Evolutionary conservation across 306 rosid species (phyloP).

Genomic region (Medicago lupulina): DNA sequence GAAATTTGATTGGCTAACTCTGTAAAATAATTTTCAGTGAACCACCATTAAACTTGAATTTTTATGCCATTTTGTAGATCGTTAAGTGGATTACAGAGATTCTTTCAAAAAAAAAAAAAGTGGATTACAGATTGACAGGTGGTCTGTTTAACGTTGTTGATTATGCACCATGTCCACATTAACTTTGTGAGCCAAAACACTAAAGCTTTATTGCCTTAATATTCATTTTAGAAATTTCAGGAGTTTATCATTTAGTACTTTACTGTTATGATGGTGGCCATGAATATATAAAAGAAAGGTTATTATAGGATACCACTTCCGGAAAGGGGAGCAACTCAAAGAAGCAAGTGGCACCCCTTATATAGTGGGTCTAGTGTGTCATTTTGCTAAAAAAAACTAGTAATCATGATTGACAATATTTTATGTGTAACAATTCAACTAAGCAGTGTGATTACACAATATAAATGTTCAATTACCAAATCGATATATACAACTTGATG

Average conservation of each 20-base stretch:
- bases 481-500: background rate
- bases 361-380: slow-evolving; percentile 34
- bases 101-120: no score
- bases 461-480: slow-evolving; percentile 21
- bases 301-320: slow-evolving; percentile 34
- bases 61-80: no score
- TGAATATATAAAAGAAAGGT: background rate
- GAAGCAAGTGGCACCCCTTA: slow-evolving; percentile 44
- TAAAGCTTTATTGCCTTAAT: slow-evolving; percentile 4
- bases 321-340: slow-evolving; percentile 47
- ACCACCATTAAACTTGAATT: no score
- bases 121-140: slow-evolving; percentile 5
- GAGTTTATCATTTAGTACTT: slow-evolving; percentile 33
- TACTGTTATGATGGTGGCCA: slow-evolving; percentile 20
- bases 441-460: slow-evolving; percentile 12
- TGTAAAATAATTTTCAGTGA: no score
- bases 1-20: no score
- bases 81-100: background rate
- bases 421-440: slow-evolving; percentile 13
- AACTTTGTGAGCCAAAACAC: background rate
- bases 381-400: background rate
- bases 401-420: slow-evolving; percentile 25
- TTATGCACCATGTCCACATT: slow-evolving; percentile 27
- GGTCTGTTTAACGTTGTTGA: background rate
- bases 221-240: slow-evolving; percentile 33